A percentile compares a stretch with the other conserved stretches of the same genome.
phyloP scores from a whole-genome alignment of 73 alveolate genomes.

The Paramecium primaurelia region DNA sequence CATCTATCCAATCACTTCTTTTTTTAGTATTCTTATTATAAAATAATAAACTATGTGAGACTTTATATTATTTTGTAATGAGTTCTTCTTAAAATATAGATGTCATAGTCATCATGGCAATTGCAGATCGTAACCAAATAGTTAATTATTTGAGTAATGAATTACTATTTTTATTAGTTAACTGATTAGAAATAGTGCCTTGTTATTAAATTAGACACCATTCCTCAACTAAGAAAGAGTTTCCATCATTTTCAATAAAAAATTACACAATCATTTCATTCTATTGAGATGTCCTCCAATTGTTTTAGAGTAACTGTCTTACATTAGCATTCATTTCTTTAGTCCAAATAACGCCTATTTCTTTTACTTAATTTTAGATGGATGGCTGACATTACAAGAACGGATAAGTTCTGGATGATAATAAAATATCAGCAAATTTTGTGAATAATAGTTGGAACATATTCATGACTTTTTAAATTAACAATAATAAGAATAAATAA shows the following conservation, averaged over 20 bases:
- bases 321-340: background rate
- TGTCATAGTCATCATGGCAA: background rate
- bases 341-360: background rate
- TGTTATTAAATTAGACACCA: slow-evolving; percentile 2
- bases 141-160: background rate
- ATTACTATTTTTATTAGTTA: background rate
- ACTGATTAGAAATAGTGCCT: background rate
- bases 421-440: slow-evolving; percentile 19
- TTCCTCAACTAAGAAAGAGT: slow-evolving; percentile 9
- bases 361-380: background rate
- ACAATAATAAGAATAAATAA: background rate
- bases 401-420: background rate
- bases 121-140: slow-evolving; percentile 1
- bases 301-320: background rate
- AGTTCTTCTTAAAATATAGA: background rate
- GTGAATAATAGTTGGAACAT: slow-evolving; percentile 16
- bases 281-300: background rate
- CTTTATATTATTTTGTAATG: background rate
- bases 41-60: background rate
- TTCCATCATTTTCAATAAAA: slow-evolving; percentile 6
- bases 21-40: slow-evolving; percentile 16
- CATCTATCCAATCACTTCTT: slow-evolving; percentile 35
- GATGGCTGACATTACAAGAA: background rate
- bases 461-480: slow-evolving; percentile 13
- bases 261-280: slow-evolving; percentile 34